Base-by-base conservation (phyloP, 441 rosid genomes). In the Adansonia rubrostipa region DNA sequence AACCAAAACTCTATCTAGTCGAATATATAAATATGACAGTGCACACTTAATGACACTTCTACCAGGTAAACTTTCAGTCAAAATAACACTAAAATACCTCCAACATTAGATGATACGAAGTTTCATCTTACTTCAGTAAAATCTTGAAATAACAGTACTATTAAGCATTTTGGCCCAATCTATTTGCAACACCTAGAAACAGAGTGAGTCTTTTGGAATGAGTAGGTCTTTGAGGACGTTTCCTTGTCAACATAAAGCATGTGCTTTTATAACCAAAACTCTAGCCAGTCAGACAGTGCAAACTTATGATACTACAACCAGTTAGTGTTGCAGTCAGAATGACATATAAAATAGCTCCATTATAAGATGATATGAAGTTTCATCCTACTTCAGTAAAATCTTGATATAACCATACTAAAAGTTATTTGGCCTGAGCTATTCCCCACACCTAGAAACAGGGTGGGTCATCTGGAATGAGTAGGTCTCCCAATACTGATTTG, bases 11-110 rank as follows among this genome's bases (percentile, higher is more conserved):
- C 45, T n/a, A 53, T 28, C 24, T 15, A n/a, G 47, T 71, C 45
- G 15, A 15, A n/a, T 4, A 51, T 71, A 28, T 9, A 28, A 28
- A 47, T 8, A 53, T 4, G 47, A 71, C 20, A 15, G 15, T 9
- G 10, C 75, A 71, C n/a, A 9, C 61, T 48, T 4, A 53, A 71
- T 28, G 22, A 51, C 22, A 28, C 45, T 51, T 48, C 40, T 13
- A 50, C 14, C 40, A 50, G 51, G 53, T 66, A 68, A 28, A 51
- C 24, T 33, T 69, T 24, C 61, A 51, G 61, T 33, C 11, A 51
- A 71, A 71, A 28, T 71, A 20, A 22, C 71, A 68, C 61, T 51
- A 51, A 15, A 71, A 71, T 51, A 24, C 20, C 42, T 70, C 20
- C 13, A 50, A 14, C n/a, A 28, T 28, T 13, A 69, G 8, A 48